A percentile compares a stretch with the other conserved stretches of the same genome.
phyloP scores from a whole-genome alignment of 2,329 filamentous ascomycete species.

The Venturiaceae sp. region DNA sequence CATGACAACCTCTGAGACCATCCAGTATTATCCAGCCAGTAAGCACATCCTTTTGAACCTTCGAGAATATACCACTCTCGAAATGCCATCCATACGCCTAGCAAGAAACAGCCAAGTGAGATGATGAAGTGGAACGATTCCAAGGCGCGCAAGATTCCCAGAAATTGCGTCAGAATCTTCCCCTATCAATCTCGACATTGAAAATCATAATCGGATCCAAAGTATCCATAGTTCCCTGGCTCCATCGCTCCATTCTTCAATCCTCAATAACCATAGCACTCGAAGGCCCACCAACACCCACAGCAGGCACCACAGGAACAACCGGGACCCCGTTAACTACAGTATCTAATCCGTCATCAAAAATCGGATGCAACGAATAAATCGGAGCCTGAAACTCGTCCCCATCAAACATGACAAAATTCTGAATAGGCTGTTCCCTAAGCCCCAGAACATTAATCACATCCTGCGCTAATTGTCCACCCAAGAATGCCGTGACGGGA shows the following conservation, averaged over 20 bases:
- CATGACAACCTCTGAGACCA: no score
- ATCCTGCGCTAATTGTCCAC: slow-evolving; percentile 86
- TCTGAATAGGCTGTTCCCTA: slow-evolving; percentile 91
- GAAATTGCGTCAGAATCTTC: no score
- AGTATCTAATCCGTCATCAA: slow-evolving; percentile 6
- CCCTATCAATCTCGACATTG: no score
- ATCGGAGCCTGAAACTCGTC: slow-evolving; percentile 35
- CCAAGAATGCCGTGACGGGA: slow-evolving; percentile 80
- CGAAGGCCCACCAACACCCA: neutral
- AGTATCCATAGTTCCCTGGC: neutral
- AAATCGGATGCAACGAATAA: slow-evolving; percentile 7
- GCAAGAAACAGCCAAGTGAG: no score
- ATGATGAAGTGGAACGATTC: no score
- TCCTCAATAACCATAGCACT: neutral
- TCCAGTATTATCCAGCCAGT: no score
- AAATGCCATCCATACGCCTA: no score
- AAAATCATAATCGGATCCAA: no score
- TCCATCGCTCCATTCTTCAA: neutral
- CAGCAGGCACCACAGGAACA: neutral
- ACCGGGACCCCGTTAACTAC: neutral
- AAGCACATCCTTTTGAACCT: no score
- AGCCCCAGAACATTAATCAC: slow-evolving; percentile 92
- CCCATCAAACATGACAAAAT: slow-evolving; percentile 86
- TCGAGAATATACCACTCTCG: no score
- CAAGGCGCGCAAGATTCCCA: no score